Base-by-base conservation (phyloP, 2,329 filamentous ascomycete species). In the Penicillium sp. region DNA sequence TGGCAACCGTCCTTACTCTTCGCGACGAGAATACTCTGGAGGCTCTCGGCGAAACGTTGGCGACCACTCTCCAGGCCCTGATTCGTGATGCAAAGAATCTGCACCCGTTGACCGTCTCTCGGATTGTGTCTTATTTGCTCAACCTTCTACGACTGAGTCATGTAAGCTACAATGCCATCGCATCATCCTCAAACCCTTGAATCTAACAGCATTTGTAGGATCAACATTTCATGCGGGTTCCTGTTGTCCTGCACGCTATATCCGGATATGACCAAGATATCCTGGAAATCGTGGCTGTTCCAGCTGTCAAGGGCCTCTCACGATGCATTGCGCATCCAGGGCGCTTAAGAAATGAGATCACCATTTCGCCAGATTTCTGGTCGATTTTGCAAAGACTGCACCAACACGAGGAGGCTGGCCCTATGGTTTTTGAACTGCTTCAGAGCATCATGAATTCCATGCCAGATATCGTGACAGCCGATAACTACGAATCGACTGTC, bases 351-450 rank as follows among this genome's bases (percentile, higher is more conserved):
- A 96, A 90, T 61, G 93, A 97, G 74, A 89, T 97, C 61, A 95
- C 96, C 74, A 93, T 90, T 12, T 97, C 93, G 15, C 94, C 94
- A 0, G 94, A 99, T 67, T 97, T 99, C 71, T 99, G 94, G 94
- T 88, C 88, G 4, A 89, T 97, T 12, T 78, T 99, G 46, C 87
- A 91, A 55, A 83, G 85, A 26, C 77, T 99, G 15, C 85, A 90
- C 40, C 78, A 80, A 20, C 83, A 87, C 55, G 75, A 84, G 3
- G 86, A 90, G 46, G 87, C 88, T 21, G 89, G 91, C 2, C 80
- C 86, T 0, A 80, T 87, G 13, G 91, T 96, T 0, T 97, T 97
- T 69, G 85, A 88, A 48, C 89, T 97, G n/a, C 79, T 97, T 0
- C 88, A 94, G 66, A 85, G 83, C 48, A 85, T 92, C 21, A 85